A percentile compares a stretch with the other conserved stretches of the same genome.
phyloP scores from a whole-genome alignment of 257 asterid genomes.

The Hygrophila difformis region DNA sequence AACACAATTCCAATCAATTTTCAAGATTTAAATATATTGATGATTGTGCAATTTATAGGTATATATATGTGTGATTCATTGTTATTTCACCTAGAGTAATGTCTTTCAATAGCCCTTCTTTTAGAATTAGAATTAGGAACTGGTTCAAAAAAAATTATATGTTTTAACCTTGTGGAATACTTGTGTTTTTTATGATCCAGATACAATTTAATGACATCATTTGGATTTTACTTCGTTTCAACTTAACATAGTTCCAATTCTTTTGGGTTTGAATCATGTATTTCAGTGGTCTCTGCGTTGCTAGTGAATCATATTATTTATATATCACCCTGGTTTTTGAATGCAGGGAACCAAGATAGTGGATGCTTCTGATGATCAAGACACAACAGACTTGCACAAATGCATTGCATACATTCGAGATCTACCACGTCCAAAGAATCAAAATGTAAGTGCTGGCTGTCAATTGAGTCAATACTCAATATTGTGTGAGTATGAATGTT shows the following conservation, averaged over 20 bases:
- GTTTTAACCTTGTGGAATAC: too few species aligned
- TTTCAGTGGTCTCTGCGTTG: too few species aligned
- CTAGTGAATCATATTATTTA: too few species aligned
- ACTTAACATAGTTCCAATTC: too few species aligned
- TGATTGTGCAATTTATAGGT: slow-evolving; percentile 2
- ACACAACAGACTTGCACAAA: slow-evolving; percentile 87
- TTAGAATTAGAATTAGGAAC: slow-evolving; percentile 3
- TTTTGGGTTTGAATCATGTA: too few species aligned
- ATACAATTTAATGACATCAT: too few species aligned
- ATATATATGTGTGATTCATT: slow-evolving; percentile 2
- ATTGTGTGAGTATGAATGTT: too few species aligned
- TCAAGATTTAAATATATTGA: slow-evolving; percentile 1
- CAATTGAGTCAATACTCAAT: background rate
- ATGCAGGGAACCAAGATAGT: slow-evolving; percentile 71
- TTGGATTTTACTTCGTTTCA: too few species aligned
- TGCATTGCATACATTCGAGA: slow-evolving; percentile 58
- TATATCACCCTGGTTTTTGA: slow-evolving; percentile 14
- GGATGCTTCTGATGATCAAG: slow-evolving; percentile 82
- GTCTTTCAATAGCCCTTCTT: slow-evolving; percentile 3
- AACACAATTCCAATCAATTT: background rate
- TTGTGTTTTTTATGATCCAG: too few species aligned
- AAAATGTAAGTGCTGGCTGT: slow-evolving; percentile 41
- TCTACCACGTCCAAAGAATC: slow-evolving; percentile 30
- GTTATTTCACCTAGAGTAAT: background rate
- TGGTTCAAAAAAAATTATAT: too few species aligned